A percentile compares a stretch with the other conserved stretches of the same genome.
Evolutionary conservation across 257 asterid species (phyloP).

Genomic region (Leptodermis oblonga): DNA sequence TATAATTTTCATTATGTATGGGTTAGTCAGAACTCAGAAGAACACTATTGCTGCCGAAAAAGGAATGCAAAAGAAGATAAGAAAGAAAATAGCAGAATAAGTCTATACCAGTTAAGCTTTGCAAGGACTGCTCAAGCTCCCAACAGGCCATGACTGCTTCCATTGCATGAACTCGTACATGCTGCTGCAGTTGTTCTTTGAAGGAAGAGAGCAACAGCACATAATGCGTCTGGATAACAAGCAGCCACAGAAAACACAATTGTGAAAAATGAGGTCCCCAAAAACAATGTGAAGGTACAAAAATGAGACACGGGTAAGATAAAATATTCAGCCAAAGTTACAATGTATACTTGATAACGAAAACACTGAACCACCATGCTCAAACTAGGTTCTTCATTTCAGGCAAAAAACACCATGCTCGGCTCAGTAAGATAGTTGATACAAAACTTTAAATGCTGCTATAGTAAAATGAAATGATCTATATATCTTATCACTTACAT

Average conservation of each 20-base stretch:
- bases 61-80: no score
- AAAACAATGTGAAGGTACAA: background rate
- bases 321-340: no score
- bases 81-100: background rate
- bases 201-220: constrained; percentile 89
- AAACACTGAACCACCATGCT: no score
- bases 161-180: constrained; percentile 98
- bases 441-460: no score
- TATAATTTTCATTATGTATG: no score
- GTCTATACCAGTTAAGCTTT: constrained; percentile 79
- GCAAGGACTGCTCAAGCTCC: constrained; percentile 99
- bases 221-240: constrained; percentile 70
- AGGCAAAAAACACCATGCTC: background rate
- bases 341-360: background rate
- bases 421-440: no score
- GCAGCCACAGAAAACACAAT: constrained; percentile 7
- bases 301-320: background rate
- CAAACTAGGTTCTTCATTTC: no score
- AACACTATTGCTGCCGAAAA: background rate
- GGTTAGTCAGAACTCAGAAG: background rate
- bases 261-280: background rate
- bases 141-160: constrained; percentile 99
- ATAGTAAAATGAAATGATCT: no score
- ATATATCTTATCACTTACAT: no score
- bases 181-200: constrained; percentile 98